phyloP scores from a whole-genome alignment of 2,329 filamentous ascomycete genomes.

The Diaporthe helianthi region DNA sequence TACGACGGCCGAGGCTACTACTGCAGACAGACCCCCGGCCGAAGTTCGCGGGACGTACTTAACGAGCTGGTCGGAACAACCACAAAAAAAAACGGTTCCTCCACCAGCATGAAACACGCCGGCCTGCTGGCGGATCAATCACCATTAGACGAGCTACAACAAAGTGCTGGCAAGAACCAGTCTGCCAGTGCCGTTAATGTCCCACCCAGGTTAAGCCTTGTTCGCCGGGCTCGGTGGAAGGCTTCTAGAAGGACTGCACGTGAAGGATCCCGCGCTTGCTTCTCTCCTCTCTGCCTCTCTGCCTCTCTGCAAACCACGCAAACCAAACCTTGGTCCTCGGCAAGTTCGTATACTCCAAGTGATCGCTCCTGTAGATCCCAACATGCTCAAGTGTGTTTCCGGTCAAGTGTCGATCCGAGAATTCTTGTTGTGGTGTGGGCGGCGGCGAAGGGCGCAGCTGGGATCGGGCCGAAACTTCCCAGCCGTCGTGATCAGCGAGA shows the following conservation, averaged over 20 bases:
- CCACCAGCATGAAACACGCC: constrained; percentile 9
- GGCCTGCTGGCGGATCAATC: neutral
- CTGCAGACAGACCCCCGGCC: neutral
- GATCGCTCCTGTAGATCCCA: neutral
- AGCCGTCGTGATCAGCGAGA: neutral
- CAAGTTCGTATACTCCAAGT: neutral
- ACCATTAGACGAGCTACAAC: constrained; percentile 6
- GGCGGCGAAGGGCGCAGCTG: neutral
- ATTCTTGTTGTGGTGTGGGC: neutral
- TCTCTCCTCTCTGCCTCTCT: too few relatives aligned
- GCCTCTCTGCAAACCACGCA: neutral
- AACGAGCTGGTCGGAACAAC: neutral
- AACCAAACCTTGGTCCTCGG: neutral
- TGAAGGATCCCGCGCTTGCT: neutral
- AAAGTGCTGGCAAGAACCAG: neutral
- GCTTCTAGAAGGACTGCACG: constrained; percentile 27
- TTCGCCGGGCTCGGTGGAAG: neutral
- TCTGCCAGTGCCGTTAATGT: neutral
- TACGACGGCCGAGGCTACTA: neutral
- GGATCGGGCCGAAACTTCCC: neutral
- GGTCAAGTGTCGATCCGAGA: neutral
- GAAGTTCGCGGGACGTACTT: neutral
- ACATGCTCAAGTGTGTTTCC: neutral
- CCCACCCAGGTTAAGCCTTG: constrained; percentile 8
- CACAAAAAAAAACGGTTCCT: neutral